Conservation (phyloP, 306 rosid genomes). For the Abrus pulchellus region DNA sequence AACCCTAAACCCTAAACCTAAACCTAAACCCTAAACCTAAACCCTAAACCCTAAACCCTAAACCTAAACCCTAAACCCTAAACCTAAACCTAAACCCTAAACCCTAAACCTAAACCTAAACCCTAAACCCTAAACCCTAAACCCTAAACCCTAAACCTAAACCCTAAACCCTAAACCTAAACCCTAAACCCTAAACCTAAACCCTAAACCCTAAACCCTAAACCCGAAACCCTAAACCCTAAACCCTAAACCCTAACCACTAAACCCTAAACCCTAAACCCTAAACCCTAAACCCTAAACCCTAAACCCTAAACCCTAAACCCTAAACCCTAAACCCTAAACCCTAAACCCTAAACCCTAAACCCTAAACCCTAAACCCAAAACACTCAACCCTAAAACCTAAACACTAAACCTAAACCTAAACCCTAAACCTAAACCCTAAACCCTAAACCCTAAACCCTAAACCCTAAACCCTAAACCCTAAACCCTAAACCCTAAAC, state of each 20-base stretch:
- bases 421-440: background rate
- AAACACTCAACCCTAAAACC: background rate
- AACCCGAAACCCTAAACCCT: background rate
- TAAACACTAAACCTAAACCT: no score
- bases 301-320: background rate
- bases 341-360: background rate
- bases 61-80: background rate
- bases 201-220: background rate
- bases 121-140: background rate
- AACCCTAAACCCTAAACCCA: background rate
- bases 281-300: background rate
- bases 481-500: background rate
- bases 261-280: background rate
- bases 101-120: background rate
- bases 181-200: background rate
- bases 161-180: background rate
- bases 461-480: background rate
- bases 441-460: background rate
- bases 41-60: background rate
- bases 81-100: background rate
- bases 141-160: background rate
- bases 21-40: no score
- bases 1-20: conserved; percentile 11
- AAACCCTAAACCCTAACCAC: background rate
- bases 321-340: background rate